These are phyloP conservation scores for Termitomyces sp. DNA, from an alignment of 768 basidiomycete genomes.

Conservation along the genomic window DNA sequence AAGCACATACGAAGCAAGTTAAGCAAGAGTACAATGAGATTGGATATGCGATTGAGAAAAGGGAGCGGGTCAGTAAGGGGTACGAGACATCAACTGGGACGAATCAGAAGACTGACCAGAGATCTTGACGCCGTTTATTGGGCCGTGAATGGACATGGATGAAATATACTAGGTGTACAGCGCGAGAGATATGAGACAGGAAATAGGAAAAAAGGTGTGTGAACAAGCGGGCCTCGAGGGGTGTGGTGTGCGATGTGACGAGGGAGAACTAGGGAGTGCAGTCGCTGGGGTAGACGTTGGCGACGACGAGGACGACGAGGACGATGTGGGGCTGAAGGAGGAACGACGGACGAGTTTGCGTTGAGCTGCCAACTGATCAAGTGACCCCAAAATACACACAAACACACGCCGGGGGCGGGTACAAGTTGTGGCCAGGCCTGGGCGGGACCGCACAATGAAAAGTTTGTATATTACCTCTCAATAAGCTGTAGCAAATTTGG, in stretches of 20 bases:
- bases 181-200: constrained; percentile 7
- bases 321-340: constrained; percentile 9
- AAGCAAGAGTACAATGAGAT: constrained; percentile 11
- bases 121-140: constrained; percentile 85
- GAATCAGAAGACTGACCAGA: constrained; percentile 54
- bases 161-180: constrained; percentile 10
- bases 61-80: constrained; percentile 16
- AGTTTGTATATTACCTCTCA: not conserved
- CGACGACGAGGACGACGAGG: not conserved
- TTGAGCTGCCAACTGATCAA: constrained; percentile 22
- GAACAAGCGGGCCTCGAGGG: constrained; percentile 12
- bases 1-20: constrained; percentile 1
- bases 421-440: not conserved
- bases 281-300: not conserved
- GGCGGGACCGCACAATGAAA: not conserved
- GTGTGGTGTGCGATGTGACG: constrained; percentile 16
- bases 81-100: constrained; percentile 18
- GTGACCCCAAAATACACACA: constrained; percentile 27
- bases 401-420: constrained; percentile 16
- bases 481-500: too few relatives aligned
- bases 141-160: constrained; percentile 68
- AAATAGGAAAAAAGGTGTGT: constrained; percentile 9
- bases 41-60: constrained; percentile 19
- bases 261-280: not conserved
- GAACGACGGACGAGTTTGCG: constrained; percentile 12